Conservation (phyloP, 2,329 filamentous ascomycete genomes). For the Chrysosporium queenslandicum region DNA sequence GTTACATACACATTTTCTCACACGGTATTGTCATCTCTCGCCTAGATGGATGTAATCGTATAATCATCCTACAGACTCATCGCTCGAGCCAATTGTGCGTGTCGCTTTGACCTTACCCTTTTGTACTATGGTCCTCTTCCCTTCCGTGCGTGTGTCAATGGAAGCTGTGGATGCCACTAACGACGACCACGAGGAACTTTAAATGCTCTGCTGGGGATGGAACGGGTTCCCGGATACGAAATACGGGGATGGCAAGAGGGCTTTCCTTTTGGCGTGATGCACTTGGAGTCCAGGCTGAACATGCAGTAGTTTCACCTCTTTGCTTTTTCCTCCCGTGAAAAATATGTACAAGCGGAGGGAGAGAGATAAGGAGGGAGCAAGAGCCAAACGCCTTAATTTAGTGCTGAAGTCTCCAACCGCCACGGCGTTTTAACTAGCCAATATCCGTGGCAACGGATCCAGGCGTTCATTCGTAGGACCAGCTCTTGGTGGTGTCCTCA, state of each 20-base stretch:
- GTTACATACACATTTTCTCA: too few species aligned
- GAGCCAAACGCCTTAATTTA: not conserved
- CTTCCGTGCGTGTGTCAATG: too few species aligned
- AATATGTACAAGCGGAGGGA: too few species aligned
- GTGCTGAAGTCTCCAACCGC: not conserved
- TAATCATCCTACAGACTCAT: not conserved
- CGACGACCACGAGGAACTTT: constrained; percentile 1
- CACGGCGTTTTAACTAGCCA: not conserved
- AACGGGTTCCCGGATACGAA: constrained; percentile 2
- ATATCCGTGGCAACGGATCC: not conserved
- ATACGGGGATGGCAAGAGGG: constrained; percentile 5
- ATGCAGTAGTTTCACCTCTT: not conserved
- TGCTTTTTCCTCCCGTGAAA: not conserved
- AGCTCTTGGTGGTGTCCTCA: not conserved
- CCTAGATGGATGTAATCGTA: not conserved
- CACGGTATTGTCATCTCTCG: not conserved
- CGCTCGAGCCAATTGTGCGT: not conserved
- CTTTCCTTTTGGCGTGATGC: not conserved
- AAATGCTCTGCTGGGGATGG: not conserved
- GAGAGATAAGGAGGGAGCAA: too few species aligned
- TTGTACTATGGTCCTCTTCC: not conserved
- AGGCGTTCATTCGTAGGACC: not conserved
- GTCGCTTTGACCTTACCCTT: not conserved
- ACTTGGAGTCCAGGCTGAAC: not conserved
- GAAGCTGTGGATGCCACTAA: constrained; percentile 1